Base-by-base conservation (phyloP, 225 moss, liverwort and hornwort genomes). In the Anthoceros angustus region DNA sequence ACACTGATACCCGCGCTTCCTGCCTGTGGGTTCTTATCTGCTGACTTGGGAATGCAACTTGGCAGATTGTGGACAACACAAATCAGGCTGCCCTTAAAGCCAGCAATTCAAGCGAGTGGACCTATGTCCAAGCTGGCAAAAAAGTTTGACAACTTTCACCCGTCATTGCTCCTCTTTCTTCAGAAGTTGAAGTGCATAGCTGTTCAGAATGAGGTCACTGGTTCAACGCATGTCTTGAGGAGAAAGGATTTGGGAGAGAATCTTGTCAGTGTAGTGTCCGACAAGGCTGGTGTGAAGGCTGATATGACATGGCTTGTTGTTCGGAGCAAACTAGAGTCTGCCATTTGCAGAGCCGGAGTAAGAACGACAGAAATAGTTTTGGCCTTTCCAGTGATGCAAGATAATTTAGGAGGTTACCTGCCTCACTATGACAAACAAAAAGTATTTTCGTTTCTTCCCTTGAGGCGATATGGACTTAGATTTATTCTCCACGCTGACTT, bases 401-500 rank as follows among this genome's bases (percentile, higher is more conserved):
- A 77, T 68, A 61, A 76, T n/a, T 69, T 45, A 55, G 86, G 85
- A 48, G 73, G 63, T 0, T 91, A 82, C 39, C 74, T 85, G 74
- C 84, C 85, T 63, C 71, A 71, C 70, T 73, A 76, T 42, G 86
- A 88, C 61, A 90, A 88, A 72, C 94, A 95, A 66, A 86, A 95
- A 84, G 94, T 91, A 15, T 95, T 95, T 71, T 83, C 94, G 64
- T 95, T 95, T 67, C 90, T 95, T 70, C 94, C 94, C 14, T 74
- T 95, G 67, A 83, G 95, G 71, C 78, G 83, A 40, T 95, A 95
- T 72, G 95, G 95, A 62, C 81, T 95, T 32, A 85, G 88, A 10
- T 95, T 95, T 73, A 86, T 95, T 75, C 79, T 95, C 41, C 95
- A 95, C 70, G 80, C 86, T 42, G 90, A 91, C 69, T 95, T 91